These are phyloP conservation scores for Paraleonurus japonicus DNA, from an alignment of 257 asterid species.

Conservation along the genomic window DNA sequence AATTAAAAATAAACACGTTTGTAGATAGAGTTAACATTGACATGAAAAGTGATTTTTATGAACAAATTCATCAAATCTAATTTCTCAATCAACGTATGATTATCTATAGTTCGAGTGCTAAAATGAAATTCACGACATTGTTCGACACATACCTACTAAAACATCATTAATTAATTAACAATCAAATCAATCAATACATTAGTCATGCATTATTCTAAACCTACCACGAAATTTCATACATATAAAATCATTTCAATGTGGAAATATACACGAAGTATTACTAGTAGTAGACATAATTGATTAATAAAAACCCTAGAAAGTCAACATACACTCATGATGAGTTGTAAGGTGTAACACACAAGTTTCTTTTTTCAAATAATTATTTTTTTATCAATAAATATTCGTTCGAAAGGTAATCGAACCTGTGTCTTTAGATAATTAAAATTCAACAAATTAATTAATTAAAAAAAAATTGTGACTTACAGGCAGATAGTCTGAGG, in stretches of 20 bases:
- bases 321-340: constrained; percentile 37
- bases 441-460: too few species aligned
- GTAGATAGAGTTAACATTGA: background rate
- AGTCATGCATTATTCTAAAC: constrained; percentile 2
- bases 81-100: background rate
- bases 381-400: too few species aligned
- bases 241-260: constrained; percentile 31
- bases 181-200: constrained; percentile 22
- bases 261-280: constrained; percentile 19
- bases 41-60: background rate
- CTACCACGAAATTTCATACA: constrained; percentile 13
- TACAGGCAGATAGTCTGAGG: constrained; percentile 79
- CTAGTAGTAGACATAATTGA: constrained; percentile 4
- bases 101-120: background rate
- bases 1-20: background rate
- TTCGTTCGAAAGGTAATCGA: too few species aligned
- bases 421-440: too few species aligned
- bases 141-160: constrained; percentile 8
- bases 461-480: background rate
- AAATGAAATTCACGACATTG: background rate
- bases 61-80: background rate
- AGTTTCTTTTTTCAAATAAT: background rate
- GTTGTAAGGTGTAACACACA: constrained; percentile 13
- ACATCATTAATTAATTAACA: background rate
- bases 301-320: constrained; percentile 24